phyloP scores from a whole-genome alignment of 768 basidiomycete genomes.

The Psilocybe subaeruginosa region DNA sequence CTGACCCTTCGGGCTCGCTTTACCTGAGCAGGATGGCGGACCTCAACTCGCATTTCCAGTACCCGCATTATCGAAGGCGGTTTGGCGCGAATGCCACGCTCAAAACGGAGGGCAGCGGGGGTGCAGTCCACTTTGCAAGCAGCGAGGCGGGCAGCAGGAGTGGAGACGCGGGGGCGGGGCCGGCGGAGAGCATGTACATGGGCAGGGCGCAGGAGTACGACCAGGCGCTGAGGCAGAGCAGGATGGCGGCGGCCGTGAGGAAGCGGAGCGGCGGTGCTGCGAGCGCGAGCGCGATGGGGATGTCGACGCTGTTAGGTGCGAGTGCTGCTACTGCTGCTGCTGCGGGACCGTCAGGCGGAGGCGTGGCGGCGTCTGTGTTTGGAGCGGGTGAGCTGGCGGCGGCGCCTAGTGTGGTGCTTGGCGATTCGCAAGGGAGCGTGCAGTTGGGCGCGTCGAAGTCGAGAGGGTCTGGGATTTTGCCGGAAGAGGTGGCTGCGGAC shows the following conservation, averaged over 20 bases:
- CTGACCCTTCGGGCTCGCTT: slow-evolving; percentile 88
- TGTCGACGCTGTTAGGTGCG: slow-evolving; percentile 46
- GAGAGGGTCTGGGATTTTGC: slow-evolving; percentile 29
- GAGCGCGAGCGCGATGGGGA: slow-evolving; percentile 50
- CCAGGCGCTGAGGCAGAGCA: slow-evolving; percentile 72
- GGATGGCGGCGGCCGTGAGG: slow-evolving; percentile 53
- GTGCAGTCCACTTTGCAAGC: slow-evolving; percentile 33
- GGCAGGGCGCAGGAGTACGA: slow-evolving; percentile 78
- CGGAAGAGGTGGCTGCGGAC: slow-evolving; percentile 52
- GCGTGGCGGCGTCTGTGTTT: slow-evolving; percentile 48
- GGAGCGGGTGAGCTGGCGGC: slow-evolving; percentile 43
- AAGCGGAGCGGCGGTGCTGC: slow-evolving; percentile 36
- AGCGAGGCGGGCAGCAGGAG: slow-evolving; percentile 14
- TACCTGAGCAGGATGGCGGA: slow-evolving; percentile 87
- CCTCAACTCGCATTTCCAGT: slow-evolving; percentile 52
- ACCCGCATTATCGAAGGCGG: slow-evolving; percentile 40
- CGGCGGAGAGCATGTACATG: slow-evolving; percentile 27
- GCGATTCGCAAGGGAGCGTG: slow-evolving; percentile 62
- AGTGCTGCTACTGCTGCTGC: slow-evolving; percentile 2
- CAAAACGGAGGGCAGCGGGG: slow-evolving; percentile 15
- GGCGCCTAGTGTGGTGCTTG: slow-evolving; percentile 74
- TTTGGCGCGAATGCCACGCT: slow-evolving; percentile 3
- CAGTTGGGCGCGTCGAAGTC: slow-evolving; percentile 8
- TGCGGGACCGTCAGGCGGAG: slow-evolving; percentile 20
- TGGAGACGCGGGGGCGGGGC: neutral